Evolutionary conservation across 208 protist genomes (phyloP).

Genomic region (Blastocrithidia nonstop): DNA sequence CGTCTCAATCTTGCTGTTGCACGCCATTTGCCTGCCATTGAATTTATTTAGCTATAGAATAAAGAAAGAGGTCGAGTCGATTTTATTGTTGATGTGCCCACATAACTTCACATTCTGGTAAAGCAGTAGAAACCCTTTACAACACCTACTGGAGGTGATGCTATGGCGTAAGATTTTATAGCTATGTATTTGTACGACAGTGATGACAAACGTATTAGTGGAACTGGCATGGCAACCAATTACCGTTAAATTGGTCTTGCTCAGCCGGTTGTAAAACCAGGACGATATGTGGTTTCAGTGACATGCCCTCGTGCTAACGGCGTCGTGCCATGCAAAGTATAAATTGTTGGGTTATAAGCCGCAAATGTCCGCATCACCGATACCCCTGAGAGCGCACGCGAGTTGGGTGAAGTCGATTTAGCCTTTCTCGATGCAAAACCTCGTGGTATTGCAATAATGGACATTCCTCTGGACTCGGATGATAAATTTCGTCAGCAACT

Average conservation of each 20-base stretch:
- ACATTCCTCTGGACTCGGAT: constrained; percentile 37
- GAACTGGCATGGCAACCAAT: constrained; percentile 35
- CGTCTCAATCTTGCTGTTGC: constrained; percentile 37
- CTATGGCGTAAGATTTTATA: constrained; percentile 59
- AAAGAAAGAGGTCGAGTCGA: constrained; percentile 49
- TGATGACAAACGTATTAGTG: constrained; percentile 41
- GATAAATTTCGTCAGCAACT: constrained; percentile 30
- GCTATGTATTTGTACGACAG: constrained; percentile 59
- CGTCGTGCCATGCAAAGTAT: constrained; percentile 42
- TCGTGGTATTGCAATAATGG: constrained; percentile 41
- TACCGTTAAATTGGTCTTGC: constrained; percentile 62
- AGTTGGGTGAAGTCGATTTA: constrained; percentile 49
- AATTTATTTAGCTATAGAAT: constrained; percentile 34
- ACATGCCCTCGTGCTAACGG: constrained; percentile 36
- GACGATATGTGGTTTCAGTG: constrained; percentile 50
- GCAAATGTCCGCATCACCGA: constrained; percentile 56
- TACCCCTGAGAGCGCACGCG: constrained; percentile 37
- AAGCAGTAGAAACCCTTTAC: constrained; percentile 56
- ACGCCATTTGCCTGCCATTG: constrained; percentile 42
- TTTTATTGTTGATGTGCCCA: constrained; percentile 55
- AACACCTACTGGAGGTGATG: constrained; percentile 25
- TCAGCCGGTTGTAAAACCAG: constrained; percentile 27
- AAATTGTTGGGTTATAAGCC: constrained; percentile 34
- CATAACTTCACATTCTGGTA: constrained; percentile 57
- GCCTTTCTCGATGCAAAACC: constrained; percentile 49